These are phyloP conservation scores for Huntiella savannae DNA, from an alignment of 2,329 filamentous ascomycete genomes.

Conservation along the genomic window DNA sequence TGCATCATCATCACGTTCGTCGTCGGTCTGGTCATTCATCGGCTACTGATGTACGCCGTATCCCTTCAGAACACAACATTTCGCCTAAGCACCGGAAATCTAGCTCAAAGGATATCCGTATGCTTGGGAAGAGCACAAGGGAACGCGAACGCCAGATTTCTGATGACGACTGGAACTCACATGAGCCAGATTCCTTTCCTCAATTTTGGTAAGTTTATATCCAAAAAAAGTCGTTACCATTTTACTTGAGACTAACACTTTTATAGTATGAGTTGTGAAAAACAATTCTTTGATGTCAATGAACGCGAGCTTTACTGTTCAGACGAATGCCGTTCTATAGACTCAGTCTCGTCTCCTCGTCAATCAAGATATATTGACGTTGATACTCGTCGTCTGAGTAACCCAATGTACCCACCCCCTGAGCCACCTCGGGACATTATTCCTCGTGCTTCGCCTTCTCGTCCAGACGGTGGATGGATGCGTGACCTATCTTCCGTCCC, in stretches of 20 bases:
- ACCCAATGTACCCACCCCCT: conserved; percentile 15
- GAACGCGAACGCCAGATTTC: conserved; percentile 27
- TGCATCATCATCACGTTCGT: conserved; percentile 27
- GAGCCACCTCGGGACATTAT: conserved; percentile 40
- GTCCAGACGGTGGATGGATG: conserved; percentile 19
- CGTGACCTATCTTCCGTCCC: no score
- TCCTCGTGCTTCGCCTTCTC: conserved; percentile 42
- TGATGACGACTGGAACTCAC: conserved; percentile 32
- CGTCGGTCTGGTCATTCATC: conserved; percentile 33
- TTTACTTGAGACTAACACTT: not conserved
- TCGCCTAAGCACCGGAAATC: conserved; percentile 25
- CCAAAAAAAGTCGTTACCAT: not conserved
- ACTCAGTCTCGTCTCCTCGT: conserved; percentile 23
- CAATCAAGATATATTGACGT: conserved; percentile 16
- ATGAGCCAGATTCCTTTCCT: conserved; percentile 40
- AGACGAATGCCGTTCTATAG: conserved; percentile 37
- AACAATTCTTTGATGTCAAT: conserved; percentile 41
- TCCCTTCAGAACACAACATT: conserved; percentile 29
- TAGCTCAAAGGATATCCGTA: conserved; percentile 24
- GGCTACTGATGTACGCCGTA: conserved; percentile 32
- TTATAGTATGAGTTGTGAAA: conserved; percentile 45
- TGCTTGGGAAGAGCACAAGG: conserved; percentile 30
- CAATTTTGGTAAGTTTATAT: conserved; percentile 39
- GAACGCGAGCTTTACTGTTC: conserved; percentile 43
- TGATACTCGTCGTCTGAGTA: conserved; percentile 15